Conservation (phyloP, 805 yeast species). For the Spathaspora hagerdaliae region DNA sequence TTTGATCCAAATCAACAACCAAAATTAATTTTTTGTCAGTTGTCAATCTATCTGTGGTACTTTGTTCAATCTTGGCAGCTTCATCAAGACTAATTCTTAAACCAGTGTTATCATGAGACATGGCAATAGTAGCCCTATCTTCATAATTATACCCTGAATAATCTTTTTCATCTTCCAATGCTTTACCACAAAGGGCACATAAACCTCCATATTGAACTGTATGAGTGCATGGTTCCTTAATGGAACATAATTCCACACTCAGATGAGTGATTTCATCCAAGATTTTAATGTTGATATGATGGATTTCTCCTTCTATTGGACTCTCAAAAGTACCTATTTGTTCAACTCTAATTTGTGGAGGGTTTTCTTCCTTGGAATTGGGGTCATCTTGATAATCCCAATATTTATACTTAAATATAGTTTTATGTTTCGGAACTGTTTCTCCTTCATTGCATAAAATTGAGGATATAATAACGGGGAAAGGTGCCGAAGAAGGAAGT, state of each 20-base stretch:
- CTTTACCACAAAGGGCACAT: slow-evolving; percentile 88
- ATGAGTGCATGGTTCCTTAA: slow-evolving; percentile 85
- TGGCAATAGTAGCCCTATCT: slow-evolving; percentile 77
- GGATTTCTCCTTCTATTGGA: slow-evolving; percentile 73
- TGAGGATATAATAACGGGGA: slow-evolving; percentile 61
- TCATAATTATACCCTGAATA: slow-evolving; percentile 65
- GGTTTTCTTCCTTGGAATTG: slow-evolving; percentile 36
- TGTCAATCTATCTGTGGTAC: slow-evolving; percentile 57
- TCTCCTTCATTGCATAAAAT: slow-evolving; percentile 45
- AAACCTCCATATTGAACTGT: slow-evolving; percentile 92
- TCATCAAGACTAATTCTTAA: slow-evolving; percentile 80
- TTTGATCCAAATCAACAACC: slow-evolving; percentile 96
- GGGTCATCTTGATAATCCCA: slow-evolving; percentile 63
- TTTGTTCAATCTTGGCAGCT: slow-evolving; percentile 78
- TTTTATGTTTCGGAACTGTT: slow-evolving; percentile 45
- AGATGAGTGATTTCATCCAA: slow-evolving; percentile 60
- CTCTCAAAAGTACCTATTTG: slow-evolving; percentile 74
- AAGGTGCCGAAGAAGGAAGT: slow-evolving; percentile 61
- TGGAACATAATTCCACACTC: slow-evolving; percentile 44
- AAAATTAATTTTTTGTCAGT: slow-evolving; percentile 69
- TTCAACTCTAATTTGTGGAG: slow-evolving; percentile 55
- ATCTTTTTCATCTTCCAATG: slow-evolving; percentile 66
- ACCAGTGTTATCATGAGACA: slow-evolving; percentile 86
- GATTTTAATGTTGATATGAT: slow-evolving; percentile 43
- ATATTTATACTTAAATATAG: slow-evolving; percentile 60